Evolutionary conservation across 352 stramenopile genomes (phyloP).

Genomic region (Phytophthora citrophthora): DNA sequence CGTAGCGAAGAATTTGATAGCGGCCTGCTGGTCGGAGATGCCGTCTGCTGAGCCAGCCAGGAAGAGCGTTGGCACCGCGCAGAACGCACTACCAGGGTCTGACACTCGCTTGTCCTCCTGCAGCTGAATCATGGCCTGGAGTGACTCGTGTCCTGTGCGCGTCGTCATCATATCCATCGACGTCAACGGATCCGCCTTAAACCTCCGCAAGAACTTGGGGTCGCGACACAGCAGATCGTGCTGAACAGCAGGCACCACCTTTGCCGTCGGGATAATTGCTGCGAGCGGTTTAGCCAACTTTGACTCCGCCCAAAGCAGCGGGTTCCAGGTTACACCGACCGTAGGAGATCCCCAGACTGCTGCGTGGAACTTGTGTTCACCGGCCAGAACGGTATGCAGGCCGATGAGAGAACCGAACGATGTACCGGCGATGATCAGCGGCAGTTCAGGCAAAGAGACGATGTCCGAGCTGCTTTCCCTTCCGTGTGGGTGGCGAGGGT

Average conservation of each 20-base stretch:
- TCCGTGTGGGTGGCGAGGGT: slow-evolving; percentile 1
- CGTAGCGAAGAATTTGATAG: slow-evolving; percentile 49
- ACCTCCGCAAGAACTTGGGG: slow-evolving; percentile 43
- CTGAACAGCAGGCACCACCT: slow-evolving; percentile 40
- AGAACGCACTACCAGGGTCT: slow-evolving; percentile 29
- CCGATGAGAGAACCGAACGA: slow-evolving; percentile 47
- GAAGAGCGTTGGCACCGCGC: slow-evolving; percentile 38
- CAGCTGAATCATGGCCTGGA: slow-evolving; percentile 46
- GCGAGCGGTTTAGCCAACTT: slow-evolving; percentile 32
- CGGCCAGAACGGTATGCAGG: slow-evolving; percentile 43
- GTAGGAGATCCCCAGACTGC: slow-evolving; percentile 41
- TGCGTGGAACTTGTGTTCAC: slow-evolving; percentile 44
- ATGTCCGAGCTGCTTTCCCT: slow-evolving; percentile 9
- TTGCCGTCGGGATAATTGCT: slow-evolving; percentile 36
- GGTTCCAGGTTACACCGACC: slow-evolving; percentile 41
- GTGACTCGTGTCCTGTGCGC: slow-evolving; percentile 39
- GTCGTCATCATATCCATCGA: slow-evolving; percentile 44
- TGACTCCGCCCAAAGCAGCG: slow-evolving; percentile 33
- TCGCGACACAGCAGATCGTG: slow-evolving; percentile 46
- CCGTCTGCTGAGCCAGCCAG: slow-evolving; percentile 53
- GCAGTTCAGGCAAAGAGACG: slow-evolving; percentile 18
- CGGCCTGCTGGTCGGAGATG: slow-evolving; percentile 48
- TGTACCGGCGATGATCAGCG: slow-evolving; percentile 44
- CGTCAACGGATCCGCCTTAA: slow-evolving; percentile 43
- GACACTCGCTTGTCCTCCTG: slow-evolving; percentile 35